Evolutionary conservation across 345 rosid genomes (phyloP), one percentile per base, ranked within the genome.

Genomic region (Populus deltoides): DNA sequence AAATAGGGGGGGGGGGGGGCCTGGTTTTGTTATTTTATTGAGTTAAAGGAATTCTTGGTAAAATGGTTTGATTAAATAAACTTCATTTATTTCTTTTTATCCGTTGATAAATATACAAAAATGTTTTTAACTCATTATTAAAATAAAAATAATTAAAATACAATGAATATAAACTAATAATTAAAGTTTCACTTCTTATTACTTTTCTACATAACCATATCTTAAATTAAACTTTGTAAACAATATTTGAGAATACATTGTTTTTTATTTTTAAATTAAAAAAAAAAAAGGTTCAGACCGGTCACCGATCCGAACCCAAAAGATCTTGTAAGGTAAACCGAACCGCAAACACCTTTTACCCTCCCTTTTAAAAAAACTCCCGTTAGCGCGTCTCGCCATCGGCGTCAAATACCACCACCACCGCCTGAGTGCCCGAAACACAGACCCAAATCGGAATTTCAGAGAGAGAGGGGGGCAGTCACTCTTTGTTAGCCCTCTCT

Each of bases 401-500:
- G 24, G 4, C 65, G 12, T 59, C 24, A 10, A 59, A 59, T 59
- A 13, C 29, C 29, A 9, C 16, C 15, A 4, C 29, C 63, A 4
- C 63, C 29, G 24, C 65, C 65, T 24, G 16, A 24, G 7, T n/a
- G 29, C 65, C 65, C 29, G 63, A n/a, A 59, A 59, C 12, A 59
- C 63, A 59, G 25, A 59, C 63, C 29, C 65, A 59, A 1, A 24
- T 12, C 29, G 29, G 29, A 11, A 59, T 59, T 31, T 17, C 43
- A 8, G 36, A 43, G 24, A 63, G 79, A 67, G 66, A 39, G 81
- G 77, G 53, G 41, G 43, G 11, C 25, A 39, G 55, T 20, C 41
- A 68, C 31, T 49, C 22, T 22, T 25, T 59, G 65, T n/a, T 59
- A 59, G 65, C 4, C 70, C 70, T 67, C 70, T 67, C 85, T 76